A percentile compares a stretch with the other conserved stretches of the same genome.
Conservation (phyloP, 441 rosid species). For the Mallotus repandus region DNA sequence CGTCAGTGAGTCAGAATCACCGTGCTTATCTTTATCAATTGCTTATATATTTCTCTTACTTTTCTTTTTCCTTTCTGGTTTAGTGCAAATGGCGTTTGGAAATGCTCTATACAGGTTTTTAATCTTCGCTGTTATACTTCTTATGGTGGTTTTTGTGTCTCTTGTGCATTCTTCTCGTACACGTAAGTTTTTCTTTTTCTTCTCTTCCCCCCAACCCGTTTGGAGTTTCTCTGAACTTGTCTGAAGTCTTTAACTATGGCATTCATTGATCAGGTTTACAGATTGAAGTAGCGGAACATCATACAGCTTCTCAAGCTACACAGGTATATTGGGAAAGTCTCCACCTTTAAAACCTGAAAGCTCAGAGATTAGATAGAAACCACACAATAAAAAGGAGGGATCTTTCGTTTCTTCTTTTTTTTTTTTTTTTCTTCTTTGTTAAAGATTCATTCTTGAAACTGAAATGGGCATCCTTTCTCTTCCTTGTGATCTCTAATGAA, state of each 20-base stretch:
- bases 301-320: neutral
- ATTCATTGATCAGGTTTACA: constrained; percentile 24
- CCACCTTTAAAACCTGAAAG: neutral
- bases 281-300: constrained; percentile 16
- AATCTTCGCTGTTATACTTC: constrained; percentile 16
- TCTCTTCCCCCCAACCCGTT: neutral
- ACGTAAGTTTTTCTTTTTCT: neutral
- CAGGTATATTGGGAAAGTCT: constrained; percentile 25
- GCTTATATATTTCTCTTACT: neutral
- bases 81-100: constrained; percentile 19
- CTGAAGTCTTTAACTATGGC: neutral
- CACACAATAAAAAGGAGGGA: neutral
- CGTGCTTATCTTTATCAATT: neutral
- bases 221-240: constrained; percentile 4
- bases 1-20: neutral
- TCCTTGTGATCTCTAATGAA: neutral
- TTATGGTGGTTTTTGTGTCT: constrained; percentile 23
- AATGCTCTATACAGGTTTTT: constrained; percentile 22
- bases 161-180: constrained; percentile 27
- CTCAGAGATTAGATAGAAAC: neutral
- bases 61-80: constrained; percentile 7
- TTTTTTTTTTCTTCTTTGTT: neutral
- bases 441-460: neutral
- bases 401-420: neutral
- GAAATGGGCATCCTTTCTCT: neutral